These are phyloP conservation scores for Phytophthora podocarpi DNA, from an alignment of 352 stramenopile species.

Conservation along the genomic window DNA sequence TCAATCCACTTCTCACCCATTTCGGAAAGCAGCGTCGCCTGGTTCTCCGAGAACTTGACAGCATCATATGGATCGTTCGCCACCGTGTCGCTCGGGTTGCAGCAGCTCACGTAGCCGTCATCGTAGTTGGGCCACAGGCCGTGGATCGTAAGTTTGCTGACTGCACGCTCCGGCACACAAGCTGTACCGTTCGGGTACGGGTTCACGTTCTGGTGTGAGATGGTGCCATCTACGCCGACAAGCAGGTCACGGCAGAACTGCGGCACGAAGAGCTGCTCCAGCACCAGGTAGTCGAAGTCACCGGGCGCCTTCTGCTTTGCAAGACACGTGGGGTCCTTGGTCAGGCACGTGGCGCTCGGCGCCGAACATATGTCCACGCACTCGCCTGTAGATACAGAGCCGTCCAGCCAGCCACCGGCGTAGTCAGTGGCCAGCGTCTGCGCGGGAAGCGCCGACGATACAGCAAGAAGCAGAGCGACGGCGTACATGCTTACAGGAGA, in stretches of 20 bases:
- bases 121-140: constrained; percentile 82
- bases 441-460: constrained; percentile 14
- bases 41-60: constrained; percentile 43
- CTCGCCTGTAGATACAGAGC: constrained; percentile 40
- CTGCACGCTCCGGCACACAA: constrained; percentile 48
- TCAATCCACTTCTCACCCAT: constrained; percentile 77
- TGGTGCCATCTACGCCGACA: constrained; percentile 68
- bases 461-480: constrained; percentile 19
- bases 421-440: constrained; percentile 52
- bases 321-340: constrained; percentile 50
- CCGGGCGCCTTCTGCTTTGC: constrained; percentile 66
- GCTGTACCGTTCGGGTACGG: constrained; percentile 59
- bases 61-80: constrained; percentile 68
- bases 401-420: constrained; percentile 56
- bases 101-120: constrained; percentile 73
- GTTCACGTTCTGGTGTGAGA: constrained; percentile 84
- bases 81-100: constrained; percentile 63
- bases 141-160: constrained; percentile 74
- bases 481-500: constrained; percentile 24
- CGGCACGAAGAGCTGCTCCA: constrained; percentile 82
- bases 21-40: constrained; percentile 48
- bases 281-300: constrained; percentile 79
- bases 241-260: constrained; percentile 84
- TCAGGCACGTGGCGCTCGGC: constrained; percentile 59
- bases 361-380: constrained; percentile 85